Percentiles rank a stretch among this genome's conserved stretches.
Evolutionary conservation across 768 basidiomycete genomes (phyloP).

Genomic region (Naganishia vishniacii): DNA sequence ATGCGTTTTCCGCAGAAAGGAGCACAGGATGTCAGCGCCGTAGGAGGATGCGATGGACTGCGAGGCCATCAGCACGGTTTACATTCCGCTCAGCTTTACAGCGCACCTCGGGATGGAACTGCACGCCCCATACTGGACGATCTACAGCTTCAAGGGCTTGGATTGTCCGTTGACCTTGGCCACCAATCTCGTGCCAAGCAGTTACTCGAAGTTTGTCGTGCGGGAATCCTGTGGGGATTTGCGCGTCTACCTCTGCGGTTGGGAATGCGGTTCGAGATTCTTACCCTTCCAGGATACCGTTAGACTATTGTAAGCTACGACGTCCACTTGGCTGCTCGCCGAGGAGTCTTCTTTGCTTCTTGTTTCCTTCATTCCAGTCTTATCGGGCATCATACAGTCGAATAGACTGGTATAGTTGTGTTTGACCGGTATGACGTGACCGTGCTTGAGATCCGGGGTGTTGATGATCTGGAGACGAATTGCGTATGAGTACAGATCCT

Average conservation of each 20-base stretch:
- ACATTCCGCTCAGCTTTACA: too few species aligned
- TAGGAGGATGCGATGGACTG: slow-evolving; percentile 41
- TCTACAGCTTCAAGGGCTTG: slow-evolving; percentile 41
- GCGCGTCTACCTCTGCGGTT: too few species aligned
- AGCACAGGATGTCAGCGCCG: slow-evolving; percentile 35
- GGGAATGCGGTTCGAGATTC: background rate
- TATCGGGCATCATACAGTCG: background rate
- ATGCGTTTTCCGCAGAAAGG: slow-evolving; percentile 39
- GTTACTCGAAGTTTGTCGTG: slow-evolving; percentile 39
- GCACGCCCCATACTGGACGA: slow-evolving; percentile 45
- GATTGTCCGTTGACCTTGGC: background rate
- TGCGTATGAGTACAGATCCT: slow-evolving; percentile 1
- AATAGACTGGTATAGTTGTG: slow-evolving; percentile 18
- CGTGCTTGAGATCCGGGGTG: slow-evolving; percentile 44
- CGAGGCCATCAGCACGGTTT: too few species aligned
- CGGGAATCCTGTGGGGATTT: slow-evolving; percentile 41
- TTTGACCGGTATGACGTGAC: slow-evolving; percentile 43
- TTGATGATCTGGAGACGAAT: slow-evolving; percentile 39
- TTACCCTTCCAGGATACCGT: slow-evolving; percentile 31
- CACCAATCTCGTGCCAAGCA: slow-evolving; percentile 33
- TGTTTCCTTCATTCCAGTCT: background rate
- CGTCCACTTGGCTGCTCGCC: slow-evolving; percentile 32
- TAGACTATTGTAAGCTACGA: slow-evolving; percentile 47
- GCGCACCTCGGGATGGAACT: slow-evolving; percentile 47
- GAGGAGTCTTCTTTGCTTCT: background rate